Conservation (phyloP, 768 basidiomycete species). For the Auricularia auricula-judae region DNA sequence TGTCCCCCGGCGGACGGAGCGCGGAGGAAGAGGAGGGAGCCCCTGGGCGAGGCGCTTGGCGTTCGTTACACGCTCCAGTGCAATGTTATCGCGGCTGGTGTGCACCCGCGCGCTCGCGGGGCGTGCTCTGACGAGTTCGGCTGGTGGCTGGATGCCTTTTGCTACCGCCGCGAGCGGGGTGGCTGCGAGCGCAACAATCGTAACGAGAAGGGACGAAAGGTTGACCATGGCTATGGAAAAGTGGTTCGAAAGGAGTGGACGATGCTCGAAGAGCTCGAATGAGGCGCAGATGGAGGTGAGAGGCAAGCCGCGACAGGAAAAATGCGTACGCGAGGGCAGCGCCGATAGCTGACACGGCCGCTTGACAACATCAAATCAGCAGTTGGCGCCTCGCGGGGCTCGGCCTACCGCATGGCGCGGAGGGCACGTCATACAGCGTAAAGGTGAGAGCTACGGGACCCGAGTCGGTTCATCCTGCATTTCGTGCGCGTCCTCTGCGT, state of each 20-base stretch:
- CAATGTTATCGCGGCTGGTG: constrained; percentile 4
- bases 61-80: constrained; percentile 32
- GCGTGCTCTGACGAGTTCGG: neutral
- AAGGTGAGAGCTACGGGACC: too few species aligned
- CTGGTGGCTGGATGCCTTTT: neutral
- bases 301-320: neutral
- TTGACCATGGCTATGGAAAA: neutral
- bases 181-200: neutral
- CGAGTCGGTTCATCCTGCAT: too few species aligned
- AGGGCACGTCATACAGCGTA: too few species aligned
- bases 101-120: neutral
- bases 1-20: neutral
- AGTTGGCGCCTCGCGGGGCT: too few species aligned
- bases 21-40: constrained; percentile 36
- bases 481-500: too few species aligned
- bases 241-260: neutral
- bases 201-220: neutral
- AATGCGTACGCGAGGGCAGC: neutral
- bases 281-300: neutral
- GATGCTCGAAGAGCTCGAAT: neutral
- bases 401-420: too few species aligned
- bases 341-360: too few species aligned
- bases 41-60: constrained; percentile 44
- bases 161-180: neutral
- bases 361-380: too few species aligned